A percentile compares a stretch with the other conserved stretches of the same genome.
Evolutionary conservation across 108 stramenopile species (phyloP).

Genomic region (Parmales sp.): DNA sequence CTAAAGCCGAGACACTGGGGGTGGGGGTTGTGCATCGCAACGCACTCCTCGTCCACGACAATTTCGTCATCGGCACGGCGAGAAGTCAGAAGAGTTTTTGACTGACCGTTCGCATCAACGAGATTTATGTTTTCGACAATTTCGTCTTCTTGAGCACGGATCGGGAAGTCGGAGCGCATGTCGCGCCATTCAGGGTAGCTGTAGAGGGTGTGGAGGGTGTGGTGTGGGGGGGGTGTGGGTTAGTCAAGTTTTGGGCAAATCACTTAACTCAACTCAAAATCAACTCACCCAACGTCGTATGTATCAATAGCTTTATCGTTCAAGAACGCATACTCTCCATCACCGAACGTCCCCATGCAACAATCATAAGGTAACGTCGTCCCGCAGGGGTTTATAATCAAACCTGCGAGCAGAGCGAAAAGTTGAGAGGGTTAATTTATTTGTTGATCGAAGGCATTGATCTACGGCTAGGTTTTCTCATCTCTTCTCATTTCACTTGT

Average conservation of each 20-base stretch:
- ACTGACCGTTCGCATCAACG: conserved; percentile 30
- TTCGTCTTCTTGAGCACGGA: conserved; percentile 22
- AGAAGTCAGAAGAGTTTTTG: conserved; percentile 19
- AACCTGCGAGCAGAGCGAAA: background rate
- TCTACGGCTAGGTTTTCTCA: too few relatives aligned
- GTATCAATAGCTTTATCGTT: background rate
- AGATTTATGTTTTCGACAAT: conserved; percentile 38
- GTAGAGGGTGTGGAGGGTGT: too few relatives aligned
- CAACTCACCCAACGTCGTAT: background rate
- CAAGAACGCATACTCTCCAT: background rate
- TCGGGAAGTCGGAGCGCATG: background rate
- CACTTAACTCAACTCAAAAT: too few relatives aligned
- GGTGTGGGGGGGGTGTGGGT: too few relatives aligned
- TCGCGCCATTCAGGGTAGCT: background rate
- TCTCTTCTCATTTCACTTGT: too few relatives aligned
- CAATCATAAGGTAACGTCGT: background rate
- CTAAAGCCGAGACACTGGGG: conserved; percentile 31
- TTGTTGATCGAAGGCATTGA: background rate
- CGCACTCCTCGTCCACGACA: conserved; percentile 31
- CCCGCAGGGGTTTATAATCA: background rate
- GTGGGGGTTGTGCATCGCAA: conserved; percentile 22
- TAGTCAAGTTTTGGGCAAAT: too few relatives aligned
- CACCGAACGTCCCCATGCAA: background rate
- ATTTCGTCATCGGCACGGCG: conserved; percentile 38
- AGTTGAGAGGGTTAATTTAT: background rate